Evolutionary conservation across 768 basidiomycete genomes (phyloP), one percentile per base, ranked within the genome.

Genomic region (Exsudoporus frostii): DNA sequence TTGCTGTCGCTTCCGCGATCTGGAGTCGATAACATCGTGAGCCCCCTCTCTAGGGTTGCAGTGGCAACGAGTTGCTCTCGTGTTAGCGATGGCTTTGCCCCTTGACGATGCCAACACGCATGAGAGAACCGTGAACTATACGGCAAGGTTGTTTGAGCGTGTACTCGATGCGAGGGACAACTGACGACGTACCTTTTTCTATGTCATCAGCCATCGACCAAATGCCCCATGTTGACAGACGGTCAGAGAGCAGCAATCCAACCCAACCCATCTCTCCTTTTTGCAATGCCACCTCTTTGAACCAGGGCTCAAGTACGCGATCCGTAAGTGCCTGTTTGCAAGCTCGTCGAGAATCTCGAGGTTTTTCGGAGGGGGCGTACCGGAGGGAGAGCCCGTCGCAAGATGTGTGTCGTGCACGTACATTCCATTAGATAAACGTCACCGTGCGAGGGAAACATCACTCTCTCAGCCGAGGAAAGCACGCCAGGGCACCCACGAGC

Each of bases 61-160:
- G 39, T 17, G 15, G 7, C 30, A 30, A 32, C 11, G 17, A 2
- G 17, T 9, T 36, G 17, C 17, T 17, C 22, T 6, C 2, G 17
- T n/a, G 10, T 27, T 19, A 1, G 17, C 13, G 14, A 15, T 40
- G 14, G 15, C 20, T 40, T 78, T 95, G 92, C 64, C 90, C 91
- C 79, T 93, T 97, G 82, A 97, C 95, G 85, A 98, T 97, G 74
- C 94, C 94, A 73, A 93, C 93, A 82, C 94, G 93, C 78, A 93
- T 93, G 78, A 97, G 93, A 73, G 94, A 96, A 74, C 94, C 94
- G 88, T 98, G 93, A 78, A 96, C 94, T 92, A 33, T 39, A 8
- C 2, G 0, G 11, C 2, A 17, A 46, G 17, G 29, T 37, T 10
- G 4, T 45, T 22, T 48, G 38, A 32, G 15, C n/a, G 14, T 14